Percentiles rank a stretch among this genome's conserved stretches.
phyloP scores from a whole-genome alignment of 805 yeast genomes.

The Sugiyamaella qingdaonensis region DNA sequence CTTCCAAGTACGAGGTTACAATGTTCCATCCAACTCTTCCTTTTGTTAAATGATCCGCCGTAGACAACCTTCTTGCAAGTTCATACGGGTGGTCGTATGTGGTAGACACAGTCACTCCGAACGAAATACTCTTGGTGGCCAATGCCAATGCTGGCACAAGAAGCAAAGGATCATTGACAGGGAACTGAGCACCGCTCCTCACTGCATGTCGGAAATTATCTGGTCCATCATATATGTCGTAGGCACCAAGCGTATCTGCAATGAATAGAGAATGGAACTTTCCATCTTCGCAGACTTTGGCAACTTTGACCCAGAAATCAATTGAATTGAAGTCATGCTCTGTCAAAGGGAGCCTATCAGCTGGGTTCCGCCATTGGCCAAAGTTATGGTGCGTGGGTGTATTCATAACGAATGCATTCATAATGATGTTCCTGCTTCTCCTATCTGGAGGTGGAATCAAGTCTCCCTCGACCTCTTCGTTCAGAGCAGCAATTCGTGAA shows the following conservation, averaged over 20 bases:
- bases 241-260: constrained; percentile 41
- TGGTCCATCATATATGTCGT: constrained; percentile 42
- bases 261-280: constrained; percentile 39
- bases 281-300: constrained; percentile 36
- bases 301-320: constrained; percentile 39
- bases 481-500: neutral
- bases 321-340: constrained; percentile 20
- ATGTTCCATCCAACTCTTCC: constrained; percentile 50
- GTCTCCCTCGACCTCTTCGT: constrained; percentile 3
- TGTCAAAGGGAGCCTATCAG: constrained; percentile 31
- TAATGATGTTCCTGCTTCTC: constrained; percentile 28
- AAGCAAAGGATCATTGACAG: constrained; percentile 39
- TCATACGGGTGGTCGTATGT: constrained; percentile 42
- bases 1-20: constrained; percentile 43
- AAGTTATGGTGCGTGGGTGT: constrained; percentile 26
- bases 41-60: constrained; percentile 40
- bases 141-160: constrained; percentile 42
- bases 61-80: constrained; percentile 42
- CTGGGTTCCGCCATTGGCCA: constrained; percentile 40
- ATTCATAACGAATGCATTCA: constrained; percentile 40
- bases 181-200: constrained; percentile 33
- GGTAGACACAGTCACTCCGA: constrained; percentile 43
- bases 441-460: neutral
- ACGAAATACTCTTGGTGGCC: constrained; percentile 38
- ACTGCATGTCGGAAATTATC: constrained; percentile 36